Base-by-base conservation (phyloP, 1,284 basidiomycete species). In the Cryptococcus sp. region DNA sequence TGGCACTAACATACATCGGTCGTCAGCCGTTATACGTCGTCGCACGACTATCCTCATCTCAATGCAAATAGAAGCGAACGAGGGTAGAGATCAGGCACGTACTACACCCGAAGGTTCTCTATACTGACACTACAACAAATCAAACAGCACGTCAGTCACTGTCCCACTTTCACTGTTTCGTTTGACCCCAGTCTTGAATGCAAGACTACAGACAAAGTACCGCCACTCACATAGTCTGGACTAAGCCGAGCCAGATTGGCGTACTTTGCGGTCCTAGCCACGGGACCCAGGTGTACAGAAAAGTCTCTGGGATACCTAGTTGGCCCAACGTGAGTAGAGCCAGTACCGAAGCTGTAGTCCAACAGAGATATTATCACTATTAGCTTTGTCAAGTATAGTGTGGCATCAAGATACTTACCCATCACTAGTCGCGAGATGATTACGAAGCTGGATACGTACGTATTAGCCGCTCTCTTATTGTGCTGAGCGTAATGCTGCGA, bases 261-360 rank as follows among this genome's bases (percentile, higher is more conserved):
- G 68, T 67, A 29, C 58, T 65, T 39, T 69, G 64, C 3, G 71
- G 65, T n/a, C 71, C 71, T 1, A 73, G 54, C 66, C 62, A 67
- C 0, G 62, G 49, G 1, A 59, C n/a, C 37, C 60, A 59, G 5
- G 52, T 34, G 46, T 68, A 68, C n/a, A 70, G 50, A 19, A 66
- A 55, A 40, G 51, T 60, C 46, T 73, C 70, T 5, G 70, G 70
- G 34, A 54, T 50, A 11, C 69, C 70, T 3, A 64, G 19, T 46
- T 73, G 69, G 5, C 61, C 70, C 2, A 54, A 26, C 11, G 61
- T 29, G 22, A 65, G 50, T 10, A 65, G 19, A 1, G 23, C 37
- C 4, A 64, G 44, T 0, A 59, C 45, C 2, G 23, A 25, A 8
- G 45, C 65, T 61, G 57, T 54, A 13, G 3, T 5, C 10, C 17